phyloP scores from a whole-genome alignment of 164 flowering plant species.

The Vitis vinifera region DNA sequence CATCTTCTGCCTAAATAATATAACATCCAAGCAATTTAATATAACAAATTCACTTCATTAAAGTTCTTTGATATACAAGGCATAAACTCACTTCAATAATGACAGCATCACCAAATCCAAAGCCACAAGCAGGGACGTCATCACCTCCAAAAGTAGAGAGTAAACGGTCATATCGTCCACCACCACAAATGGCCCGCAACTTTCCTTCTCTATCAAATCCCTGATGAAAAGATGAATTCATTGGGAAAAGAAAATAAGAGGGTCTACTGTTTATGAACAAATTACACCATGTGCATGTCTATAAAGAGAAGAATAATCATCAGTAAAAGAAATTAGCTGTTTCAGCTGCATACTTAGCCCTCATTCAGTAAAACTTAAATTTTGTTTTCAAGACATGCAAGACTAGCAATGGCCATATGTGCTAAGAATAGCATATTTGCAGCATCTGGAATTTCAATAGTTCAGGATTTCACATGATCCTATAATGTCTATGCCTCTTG shows the following conservation, averaged over 20 bases:
- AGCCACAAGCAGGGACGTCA: slow-evolving; percentile 91
- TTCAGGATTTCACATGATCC: no score
- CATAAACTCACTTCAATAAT: slow-evolving; percentile 69
- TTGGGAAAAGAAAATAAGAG: not conserved
- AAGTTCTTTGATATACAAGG: not conserved
- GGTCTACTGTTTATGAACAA: not conserved
- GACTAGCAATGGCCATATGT: not conserved
- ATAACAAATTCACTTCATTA: not conserved
- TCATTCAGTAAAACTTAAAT: not conserved
- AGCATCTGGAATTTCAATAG: no score
- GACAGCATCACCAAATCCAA: slow-evolving; percentile 99
- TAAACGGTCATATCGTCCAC: slow-evolving; percentile 84
- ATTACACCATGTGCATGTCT: not conserved
- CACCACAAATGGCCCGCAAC: slow-evolving; percentile 93
- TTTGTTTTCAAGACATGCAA: not conserved
- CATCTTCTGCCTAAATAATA: not conserved
- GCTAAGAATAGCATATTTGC: no score
- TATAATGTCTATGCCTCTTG: no score
- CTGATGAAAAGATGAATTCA: slow-evolving; percentile 25
- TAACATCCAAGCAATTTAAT: not conserved
- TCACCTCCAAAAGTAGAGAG: slow-evolving; percentile 95
- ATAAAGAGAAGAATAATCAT: not conserved
- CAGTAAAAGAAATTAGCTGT: not conserved
- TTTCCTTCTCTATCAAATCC: slow-evolving; percentile 90
- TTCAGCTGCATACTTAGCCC: not conserved